These are phyloP conservation scores for Metarhizium guizhouense DNA, from an alignment of 2,329 filamentous ascomycete species.

Conservation along the genomic window DNA sequence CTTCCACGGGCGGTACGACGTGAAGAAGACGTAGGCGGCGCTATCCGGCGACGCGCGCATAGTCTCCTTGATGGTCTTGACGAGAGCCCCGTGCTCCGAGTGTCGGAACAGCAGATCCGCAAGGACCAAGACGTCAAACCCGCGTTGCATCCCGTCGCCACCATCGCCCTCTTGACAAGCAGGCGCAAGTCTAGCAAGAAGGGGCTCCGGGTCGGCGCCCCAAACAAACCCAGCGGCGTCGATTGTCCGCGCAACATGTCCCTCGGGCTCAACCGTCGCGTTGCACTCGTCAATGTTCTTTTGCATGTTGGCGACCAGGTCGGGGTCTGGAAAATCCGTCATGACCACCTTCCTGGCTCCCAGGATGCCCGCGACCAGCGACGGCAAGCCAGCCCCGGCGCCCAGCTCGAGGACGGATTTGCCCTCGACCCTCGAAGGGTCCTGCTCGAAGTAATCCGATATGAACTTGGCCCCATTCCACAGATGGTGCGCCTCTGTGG, in stretches of 20 bases:
- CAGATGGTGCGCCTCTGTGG: conserved; percentile 80
- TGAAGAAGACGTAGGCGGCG: conserved; percentile 82
- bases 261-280: conserved; percentile 22
- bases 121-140: conserved; percentile 75
- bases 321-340: conserved; percentile 81
- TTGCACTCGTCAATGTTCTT: conserved; percentile 60
- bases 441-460: conserved; percentile 66
- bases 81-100: conserved; percentile 71
- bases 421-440: conserved; percentile 51
- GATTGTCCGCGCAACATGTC: conserved; percentile 28
- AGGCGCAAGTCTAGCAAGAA: conserved; percentile 50
- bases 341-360: conserved; percentile 66
- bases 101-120: conserved; percentile 90
- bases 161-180: neutral
- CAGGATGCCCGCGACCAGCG: conserved; percentile 64
- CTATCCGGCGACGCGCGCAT: conserved; percentile 47
- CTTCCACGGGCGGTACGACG: conserved; percentile 87
- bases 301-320: conserved; percentile 71
- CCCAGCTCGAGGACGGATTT: conserved; percentile 81
- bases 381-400: conserved; percentile 77
- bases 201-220: conserved; percentile 54
- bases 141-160: conserved; percentile 16
- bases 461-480: conserved; percentile 85
- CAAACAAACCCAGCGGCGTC: conserved; percentile 70
- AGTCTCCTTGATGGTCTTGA: conserved; percentile 61